Conservation (phyloP, 257 asterid genomes). For the Phtheirospermum japonicum region DNA sequence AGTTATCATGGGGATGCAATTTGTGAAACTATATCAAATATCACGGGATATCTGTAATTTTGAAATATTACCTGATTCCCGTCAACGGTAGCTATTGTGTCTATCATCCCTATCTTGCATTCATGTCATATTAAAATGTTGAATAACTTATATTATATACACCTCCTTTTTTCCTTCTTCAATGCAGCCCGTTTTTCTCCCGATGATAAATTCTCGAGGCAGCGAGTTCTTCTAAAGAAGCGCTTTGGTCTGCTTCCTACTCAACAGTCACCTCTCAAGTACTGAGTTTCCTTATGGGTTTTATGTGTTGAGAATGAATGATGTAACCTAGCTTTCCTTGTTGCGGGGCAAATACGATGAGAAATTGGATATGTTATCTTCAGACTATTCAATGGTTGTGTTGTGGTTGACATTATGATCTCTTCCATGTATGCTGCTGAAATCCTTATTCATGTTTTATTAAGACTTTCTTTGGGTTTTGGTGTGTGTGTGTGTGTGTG, state of each 20-base stretch:
- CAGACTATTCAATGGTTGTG: not conserved
- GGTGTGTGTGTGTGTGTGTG: too few species aligned
- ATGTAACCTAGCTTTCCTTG: not conserved
- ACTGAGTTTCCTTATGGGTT: constrained; percentile 31
- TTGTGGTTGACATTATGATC: not conserved
- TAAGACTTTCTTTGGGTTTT: too few species aligned
- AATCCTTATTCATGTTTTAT: too few species aligned
- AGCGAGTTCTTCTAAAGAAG: constrained; percentile 78
- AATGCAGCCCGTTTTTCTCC: constrained; percentile 89
- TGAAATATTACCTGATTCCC: too few species aligned
- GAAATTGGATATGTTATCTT: not conserved
- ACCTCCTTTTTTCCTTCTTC: not conserved
- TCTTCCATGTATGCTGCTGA: not conserved
- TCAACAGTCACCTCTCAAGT: constrained; percentile 66
- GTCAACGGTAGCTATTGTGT: too few species aligned
- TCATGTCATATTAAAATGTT: not conserved
- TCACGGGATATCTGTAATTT: too few species aligned
- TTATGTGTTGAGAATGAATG: not conserved
- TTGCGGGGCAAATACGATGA: not conserved
- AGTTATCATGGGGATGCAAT: too few species aligned
- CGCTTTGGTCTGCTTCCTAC: constrained; percentile 88
- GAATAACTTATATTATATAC: not conserved
- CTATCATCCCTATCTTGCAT: too few species aligned
- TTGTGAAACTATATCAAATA: too few species aligned
- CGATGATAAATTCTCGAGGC: constrained; percentile 79